Base-by-base conservation (phyloP, 2,329 filamentous ascomycete genomes). In the Verticillium longisporum region DNA sequence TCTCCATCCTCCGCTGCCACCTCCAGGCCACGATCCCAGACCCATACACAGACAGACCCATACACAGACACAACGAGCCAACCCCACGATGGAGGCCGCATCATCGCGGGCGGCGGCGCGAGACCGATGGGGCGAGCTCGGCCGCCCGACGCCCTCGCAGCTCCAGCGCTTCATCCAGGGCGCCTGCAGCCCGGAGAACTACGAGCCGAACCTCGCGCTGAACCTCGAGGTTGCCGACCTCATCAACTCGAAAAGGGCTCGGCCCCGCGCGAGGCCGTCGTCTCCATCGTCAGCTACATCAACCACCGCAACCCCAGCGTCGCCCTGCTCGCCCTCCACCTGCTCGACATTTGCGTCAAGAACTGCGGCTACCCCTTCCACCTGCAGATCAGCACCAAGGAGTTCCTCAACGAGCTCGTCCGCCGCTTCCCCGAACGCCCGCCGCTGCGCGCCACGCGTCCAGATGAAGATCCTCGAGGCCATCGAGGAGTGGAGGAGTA, bases 291-390 rank as follows among this genome's bases (percentile, higher is more conserved):
- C 69, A 89, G 90, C 77, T 92, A 93, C 72, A 88, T 98, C 81
- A 99, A 99, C 78, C 92, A 96, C 76, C 91, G 95, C 74, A 99
- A 98, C 74, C 90, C 93, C 63, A 98, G 97, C 75, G 92, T 99
- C 67, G 90, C 93, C 63, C 80, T 99, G 67, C 84, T 98, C 62
- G 94, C 95, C 62, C 83, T 98, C 71, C 88, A 88, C 78, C 86
- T 99, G 67, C 90, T 99, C 72, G 95, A 99, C 74, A 98, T 98
- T 65, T 98, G 95, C 76, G 95, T 98, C 76, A 99, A 99, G 82
- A 99, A 99, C 79, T 99, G 95, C 83, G 95, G 95, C 69, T 99
- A 99, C 74, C 93, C 95, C 1, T 99, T 99, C 76, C 95, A 99
- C 72, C 87, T 99, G 62, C 95, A 99, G 77, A 97, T 99, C 73